Conservation (phyloP, 1,284 basidiomycete genomes). For the Fomitopsis betulina region DNA sequence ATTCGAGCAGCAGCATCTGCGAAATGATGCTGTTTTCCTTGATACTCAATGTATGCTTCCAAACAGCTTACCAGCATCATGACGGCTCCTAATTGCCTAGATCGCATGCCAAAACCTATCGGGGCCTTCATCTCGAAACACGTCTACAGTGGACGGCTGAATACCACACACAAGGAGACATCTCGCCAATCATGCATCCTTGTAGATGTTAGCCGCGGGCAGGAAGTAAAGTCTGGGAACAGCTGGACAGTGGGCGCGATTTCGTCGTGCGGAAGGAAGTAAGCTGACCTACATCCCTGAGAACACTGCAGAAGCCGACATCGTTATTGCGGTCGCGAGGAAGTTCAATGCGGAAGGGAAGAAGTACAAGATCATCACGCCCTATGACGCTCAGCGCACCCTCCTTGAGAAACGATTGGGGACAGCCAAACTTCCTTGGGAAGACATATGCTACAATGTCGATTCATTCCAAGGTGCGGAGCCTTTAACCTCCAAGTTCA, state of each 20-base stretch:
- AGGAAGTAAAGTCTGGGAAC: conserved; percentile 30
- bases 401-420: conserved; percentile 47
- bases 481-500: background rate
- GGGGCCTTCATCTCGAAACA: conserved; percentile 42
- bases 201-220: conserved; percentile 37
- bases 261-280: background rate
- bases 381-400: conserved; percentile 62
- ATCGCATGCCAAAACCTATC: conserved; percentile 45
- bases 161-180: conserved; percentile 30
- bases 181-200: conserved; percentile 27
- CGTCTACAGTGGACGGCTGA: conserved; percentile 37
- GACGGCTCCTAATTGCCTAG: conserved; percentile 19
- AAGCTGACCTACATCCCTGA: background rate
- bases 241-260: conserved; percentile 39
- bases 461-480: conserved; percentile 59
- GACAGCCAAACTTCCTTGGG: conserved; percentile 42
- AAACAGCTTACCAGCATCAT: no score
- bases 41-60: conserved; percentile 38
- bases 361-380: conserved; percentile 60
- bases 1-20: conserved; percentile 41
- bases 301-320: conserved; percentile 21
- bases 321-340: conserved; percentile 20
- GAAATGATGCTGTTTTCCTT: conserved; percentile 31
- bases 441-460: conserved; percentile 59
- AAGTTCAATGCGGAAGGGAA: conserved; percentile 38